These are phyloP conservation scores for Cucurbita argyrosperma DNA, from an alignment of 306 rosid genomes.

Conservation along the genomic window DNA sequence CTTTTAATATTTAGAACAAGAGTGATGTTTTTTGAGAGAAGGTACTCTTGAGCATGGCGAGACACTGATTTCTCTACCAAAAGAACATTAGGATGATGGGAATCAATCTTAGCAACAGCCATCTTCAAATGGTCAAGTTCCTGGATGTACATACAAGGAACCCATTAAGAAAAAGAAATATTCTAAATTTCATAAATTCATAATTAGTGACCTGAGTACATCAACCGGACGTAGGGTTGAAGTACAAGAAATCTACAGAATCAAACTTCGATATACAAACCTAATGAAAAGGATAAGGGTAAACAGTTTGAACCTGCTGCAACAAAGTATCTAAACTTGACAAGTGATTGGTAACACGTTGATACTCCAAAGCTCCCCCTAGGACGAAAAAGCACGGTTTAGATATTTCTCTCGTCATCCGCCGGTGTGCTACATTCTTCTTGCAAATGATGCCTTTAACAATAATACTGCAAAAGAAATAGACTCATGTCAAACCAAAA, in stretches of 20 bases:
- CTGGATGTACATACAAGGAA: slow-evolving; percentile 29
- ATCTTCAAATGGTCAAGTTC: slow-evolving; percentile 96
- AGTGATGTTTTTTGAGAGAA: slow-evolving; percentile 76
- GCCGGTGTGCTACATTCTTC: slow-evolving; percentile 89
- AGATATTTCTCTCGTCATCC: slow-evolving; percentile 69
- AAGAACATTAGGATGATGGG: slow-evolving; percentile 69
- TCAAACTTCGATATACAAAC: slow-evolving; percentile 1
- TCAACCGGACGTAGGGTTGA: not conserved
- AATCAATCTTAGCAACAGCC: slow-evolving; percentile 93
- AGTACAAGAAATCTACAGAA: slow-evolving; percentile 1
- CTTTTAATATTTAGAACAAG: slow-evolving; percentile 82
- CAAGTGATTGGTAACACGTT: slow-evolving; percentile 64
- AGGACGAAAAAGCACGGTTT: slow-evolving; percentile 75
- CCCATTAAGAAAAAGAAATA: not conserved
- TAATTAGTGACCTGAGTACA: slow-evolving; percentile 2
- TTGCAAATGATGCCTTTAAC: slow-evolving; percentile 89
- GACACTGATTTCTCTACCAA: slow-evolving; percentile 96
- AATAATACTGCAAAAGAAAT: slow-evolving; percentile 42
- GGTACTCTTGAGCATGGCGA: slow-evolving; percentile 84
- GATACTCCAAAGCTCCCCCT: slow-evolving; percentile 98
- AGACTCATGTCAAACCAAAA: slow-evolving; percentile 15
- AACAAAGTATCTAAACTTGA: slow-evolving; percentile 91
- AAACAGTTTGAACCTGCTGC: slow-evolving; percentile 69
- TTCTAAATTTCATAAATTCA: not conserved
- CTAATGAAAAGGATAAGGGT: slow-evolving; percentile 10